These are phyloP conservation scores for Colletotrichum euphorbiae DNA, from an alignment of 2,329 filamentous ascomycete genomes.

Conservation along the genomic window DNA sequence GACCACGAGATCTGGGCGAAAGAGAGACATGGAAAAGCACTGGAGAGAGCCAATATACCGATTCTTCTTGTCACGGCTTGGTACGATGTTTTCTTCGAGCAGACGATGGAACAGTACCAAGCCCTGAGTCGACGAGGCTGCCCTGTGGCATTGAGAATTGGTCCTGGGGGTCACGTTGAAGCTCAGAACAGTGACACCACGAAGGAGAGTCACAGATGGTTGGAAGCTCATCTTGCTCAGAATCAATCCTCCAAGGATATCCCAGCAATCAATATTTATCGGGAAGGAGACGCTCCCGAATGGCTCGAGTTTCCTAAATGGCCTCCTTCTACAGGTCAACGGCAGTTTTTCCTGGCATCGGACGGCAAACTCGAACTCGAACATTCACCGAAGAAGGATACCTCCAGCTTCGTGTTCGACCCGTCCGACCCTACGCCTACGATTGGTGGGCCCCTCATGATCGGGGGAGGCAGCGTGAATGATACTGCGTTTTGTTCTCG, in stretches of 20 bases:
- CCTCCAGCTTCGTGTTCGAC: slow-evolving; percentile 42
- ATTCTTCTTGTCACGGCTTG: slow-evolving; percentile 40
- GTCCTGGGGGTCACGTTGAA: slow-evolving; percentile 40
- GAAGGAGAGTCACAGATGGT: slow-evolving; percentile 28
- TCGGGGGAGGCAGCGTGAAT: slow-evolving; percentile 38
- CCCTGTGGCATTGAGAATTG: slow-evolving; percentile 39
- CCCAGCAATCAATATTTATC: slow-evolving; percentile 28
- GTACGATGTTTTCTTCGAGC: slow-evolving; percentile 40
- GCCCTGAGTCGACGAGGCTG: slow-evolving; percentile 30
- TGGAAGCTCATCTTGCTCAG: slow-evolving; percentile 24
- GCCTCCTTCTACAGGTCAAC: slow-evolving; percentile 29
- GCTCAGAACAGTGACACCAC: slow-evolving; percentile 9
- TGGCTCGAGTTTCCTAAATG: slow-evolving; percentile 38
- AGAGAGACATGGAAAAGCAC: slow-evolving; percentile 23
- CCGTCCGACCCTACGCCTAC: slow-evolving; percentile 44
- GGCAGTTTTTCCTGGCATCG: slow-evolving; percentile 24
- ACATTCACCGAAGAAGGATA: background rate
- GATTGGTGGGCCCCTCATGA: slow-evolving; percentile 38
- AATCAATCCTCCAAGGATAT: background rate
- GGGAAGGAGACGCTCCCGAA: slow-evolving; percentile 36
- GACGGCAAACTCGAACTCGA: background rate
- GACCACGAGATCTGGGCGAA: slow-evolving; percentile 31
- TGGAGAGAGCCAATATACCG: slow-evolving; percentile 39
- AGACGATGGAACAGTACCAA: slow-evolving; percentile 40
- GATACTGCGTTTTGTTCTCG: slow-evolving; percentile 40